Percentiles rank a stretch among this genome's conserved stretches.
These are phyloP conservation scores for Anthoceros angustus DNA, from an alignment of 225 moss, liverwort and hornwort species.

Conservation along the genomic window DNA sequence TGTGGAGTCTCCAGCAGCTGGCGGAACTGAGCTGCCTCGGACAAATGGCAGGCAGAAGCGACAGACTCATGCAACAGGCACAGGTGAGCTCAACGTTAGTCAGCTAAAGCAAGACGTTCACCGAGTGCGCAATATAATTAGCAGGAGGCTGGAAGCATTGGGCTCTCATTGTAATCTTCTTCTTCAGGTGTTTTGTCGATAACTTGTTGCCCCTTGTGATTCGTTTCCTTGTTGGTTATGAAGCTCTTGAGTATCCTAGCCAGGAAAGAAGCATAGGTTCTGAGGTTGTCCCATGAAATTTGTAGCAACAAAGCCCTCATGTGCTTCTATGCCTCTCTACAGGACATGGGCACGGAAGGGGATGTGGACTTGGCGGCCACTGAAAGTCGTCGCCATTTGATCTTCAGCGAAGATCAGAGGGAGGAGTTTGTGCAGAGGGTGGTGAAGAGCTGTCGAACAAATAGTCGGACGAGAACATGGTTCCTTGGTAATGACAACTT, in stretches of 20 bases:
- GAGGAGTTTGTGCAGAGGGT: conserved; percentile 1
- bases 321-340: background rate
- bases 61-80: background rate
- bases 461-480: background rate
- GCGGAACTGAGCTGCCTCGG: background rate
- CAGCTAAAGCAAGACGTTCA: background rate
- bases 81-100: conserved; percentile 3
- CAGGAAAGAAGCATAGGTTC: background rate
- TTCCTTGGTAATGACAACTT: background rate
- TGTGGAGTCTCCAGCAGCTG: background rate
- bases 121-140: background rate
- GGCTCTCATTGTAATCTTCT: conserved; percentile 4
- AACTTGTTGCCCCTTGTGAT: background rate
- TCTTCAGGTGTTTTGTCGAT: background rate
- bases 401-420: background rate
- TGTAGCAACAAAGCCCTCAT: too few species aligned
- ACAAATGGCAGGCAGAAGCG: background rate
- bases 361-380: background rate
- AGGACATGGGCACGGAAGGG: background rate
- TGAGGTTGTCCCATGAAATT: too few species aligned
- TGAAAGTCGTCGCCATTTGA: background rate
- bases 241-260: background rate
- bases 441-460: background rate
- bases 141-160: conserved; percentile 4
- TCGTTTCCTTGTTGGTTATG: background rate